A percentile compares a stretch with the other conserved stretches of the same genome.
Conservation (phyloP, 2,329 filamentous ascomycete genomes). For the Penicillium paneum region DNA sequence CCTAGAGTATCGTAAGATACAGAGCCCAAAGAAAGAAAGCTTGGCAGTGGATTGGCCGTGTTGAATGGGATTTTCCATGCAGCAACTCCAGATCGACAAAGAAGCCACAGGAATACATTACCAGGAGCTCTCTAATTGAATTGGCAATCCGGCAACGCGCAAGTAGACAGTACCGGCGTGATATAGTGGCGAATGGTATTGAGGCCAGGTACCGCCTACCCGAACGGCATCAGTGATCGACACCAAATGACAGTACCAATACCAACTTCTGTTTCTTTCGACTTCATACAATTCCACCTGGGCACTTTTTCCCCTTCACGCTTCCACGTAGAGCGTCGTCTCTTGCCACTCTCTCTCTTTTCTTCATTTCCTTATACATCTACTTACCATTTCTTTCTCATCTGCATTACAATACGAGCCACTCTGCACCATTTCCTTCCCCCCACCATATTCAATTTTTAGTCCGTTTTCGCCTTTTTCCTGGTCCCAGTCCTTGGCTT, state of each 20-base stretch:
- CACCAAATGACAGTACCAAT: slow-evolving; percentile 9
- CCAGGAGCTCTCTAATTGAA: background rate
- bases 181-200: slow-evolving; percentile 1
- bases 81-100: slow-evolving; percentile 6
- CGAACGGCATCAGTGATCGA: slow-evolving; percentile 4
- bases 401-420: background rate
- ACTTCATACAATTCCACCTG: slow-evolving; percentile 13
- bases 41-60: background rate
- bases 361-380: slow-evolving; percentile 16
- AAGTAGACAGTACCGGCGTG: slow-evolving; percentile 4
- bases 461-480: slow-evolving; percentile 28
- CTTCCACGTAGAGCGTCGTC: slow-evolving; percentile 13
- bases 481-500: slow-evolving; percentile 48
- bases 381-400: slow-evolving; percentile 10
- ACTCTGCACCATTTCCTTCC: slow-evolving; percentile 13
- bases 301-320: slow-evolving; percentile 23
- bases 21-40: background rate
- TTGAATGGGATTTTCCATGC: slow-evolving; percentile 3
- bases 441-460: slow-evolving; percentile 16
- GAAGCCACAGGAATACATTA: slow-evolving; percentile 1
- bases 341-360: slow-evolving; percentile 8
- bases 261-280: slow-evolving; percentile 16
- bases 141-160: background rate
- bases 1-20: background rate
- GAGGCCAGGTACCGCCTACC: slow-evolving; percentile 9